Evolutionary conservation across 2,329 filamentous ascomycete genomes (phyloP), one percentile per base, ranked within the genome.

Genomic region (Periconia macrospinosa): DNA sequence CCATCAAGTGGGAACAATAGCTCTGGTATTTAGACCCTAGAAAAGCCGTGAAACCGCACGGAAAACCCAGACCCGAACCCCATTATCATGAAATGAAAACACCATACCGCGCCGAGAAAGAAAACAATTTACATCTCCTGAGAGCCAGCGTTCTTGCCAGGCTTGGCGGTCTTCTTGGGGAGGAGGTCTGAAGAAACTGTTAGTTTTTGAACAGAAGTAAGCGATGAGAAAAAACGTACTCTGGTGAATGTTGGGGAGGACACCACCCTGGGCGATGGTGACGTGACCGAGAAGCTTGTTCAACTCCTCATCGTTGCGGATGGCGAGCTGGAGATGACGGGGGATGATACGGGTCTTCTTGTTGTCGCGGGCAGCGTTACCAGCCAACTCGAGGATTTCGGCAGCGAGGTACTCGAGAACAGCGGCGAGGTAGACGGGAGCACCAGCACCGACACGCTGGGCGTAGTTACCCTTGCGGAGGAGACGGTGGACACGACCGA

Each of bases 301-400:
- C 90, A 97, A 79, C 82, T 99, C 94, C 86, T 97, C 93, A 79
- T 97, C 93, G 83, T 97, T 97, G 75, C 94, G 89, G 83, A 99
- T 99, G 80, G 94, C 94, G 69, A 99, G 91, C 84, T 99, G 94
- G 45, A 99, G 87, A 81, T 99, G 94, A 80, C 94, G 92, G 64
- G 94, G 94, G 58, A 97, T 99, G 83, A 99, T 99, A 89, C 94
- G 92, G 63, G 93, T 99, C 90, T 97, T 97, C 91, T 99, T 99
- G 88, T 97, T 97, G 83, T 99, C 94, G 71, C 94, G 93, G 62
- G 94, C 94, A 72, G 94, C 94, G 79, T 99, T 99, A 71, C 94
- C 94, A 78, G 94, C 94, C 81, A 99, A 83, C 82, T 99, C 94
- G 74, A 99, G 92, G 70, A 99, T 97, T 84, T 99, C 94, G 65